Evolutionary conservation across 768 basidiomycete species (phyloP), one percentile per base, ranked within the genome.

Genomic region (Phallus indusiatus): DNA sequence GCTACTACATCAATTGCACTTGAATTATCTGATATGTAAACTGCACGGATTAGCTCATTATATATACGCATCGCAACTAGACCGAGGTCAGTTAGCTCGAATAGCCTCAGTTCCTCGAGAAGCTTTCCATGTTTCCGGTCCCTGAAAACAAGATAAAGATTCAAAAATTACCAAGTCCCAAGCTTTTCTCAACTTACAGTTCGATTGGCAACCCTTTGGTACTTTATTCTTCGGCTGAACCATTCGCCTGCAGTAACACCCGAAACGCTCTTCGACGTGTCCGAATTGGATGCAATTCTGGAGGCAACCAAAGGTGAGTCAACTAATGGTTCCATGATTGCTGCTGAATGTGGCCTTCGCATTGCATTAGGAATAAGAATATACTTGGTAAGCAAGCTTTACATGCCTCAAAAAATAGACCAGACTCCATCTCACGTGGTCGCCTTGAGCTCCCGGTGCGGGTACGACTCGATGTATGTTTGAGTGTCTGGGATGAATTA

Each of bases 401-500:
- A 52, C 47, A 12, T 46, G 49, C 20, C 86, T 75, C 0, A 78
- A 81, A 70, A 88, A 86, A 69, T 79, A 88, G 0, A 84, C 85
- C 11, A 86, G 70, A 5, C 85, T 88, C 79, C 82, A 86, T 9
- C 86, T 76, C 35, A 79, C 79, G 33, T 74, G 67, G 7, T 72
- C 67, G 1, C 71, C 71, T 67, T 89, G 86, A 3, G 68, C 62
- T 7, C 81, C 80, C 0, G 86, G 85, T 0, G 86, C 81, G 10
- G 83, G 78, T 76, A 84, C 73, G 8, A 85, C 84, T 33, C 84
- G 78, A 65, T 86, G 85, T 17, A 84, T 70, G 65, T 82, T 83
- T 7, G 83, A 85, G 16, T 79, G 75, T 33, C 57, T 59, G 50
- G 22, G 16, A 36, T 51, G 17, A 18, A n/a, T n/a, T n/a, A n/a